Conservation (phyloP, 805 yeast species). For the Ogataea minuta region DNA sequence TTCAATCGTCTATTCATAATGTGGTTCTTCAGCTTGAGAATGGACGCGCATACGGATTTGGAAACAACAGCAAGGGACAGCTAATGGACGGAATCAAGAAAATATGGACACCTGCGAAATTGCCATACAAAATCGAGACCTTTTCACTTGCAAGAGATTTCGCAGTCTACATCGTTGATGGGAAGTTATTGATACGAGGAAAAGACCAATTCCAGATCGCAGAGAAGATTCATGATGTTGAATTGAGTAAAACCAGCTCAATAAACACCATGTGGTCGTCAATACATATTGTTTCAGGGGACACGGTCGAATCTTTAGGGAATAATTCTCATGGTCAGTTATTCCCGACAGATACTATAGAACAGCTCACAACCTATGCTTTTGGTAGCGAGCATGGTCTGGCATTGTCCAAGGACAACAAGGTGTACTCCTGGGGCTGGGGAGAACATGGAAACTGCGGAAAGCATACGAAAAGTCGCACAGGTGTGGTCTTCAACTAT, state of each 20-base stretch:
- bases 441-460: conserved; percentile 99
- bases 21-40: conserved; percentile 38
- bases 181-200: conserved; percentile 27
- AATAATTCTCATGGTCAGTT: conserved; percentile 77
- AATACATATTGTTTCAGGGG: conserved; percentile 44
- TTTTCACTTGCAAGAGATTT: conserved; percentile 58
- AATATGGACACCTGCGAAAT: conserved; percentile 24
- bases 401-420: conserved; percentile 29
- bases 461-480: conserved; percentile 17
- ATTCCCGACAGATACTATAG: conserved; percentile 23
- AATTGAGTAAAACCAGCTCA: conserved; percentile 12
- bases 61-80: conserved; percentile 64
- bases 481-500: conserved; percentile 37
- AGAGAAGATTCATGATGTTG: conserved; percentile 1
- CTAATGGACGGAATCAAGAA: conserved; percentile 32
- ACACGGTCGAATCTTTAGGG: conserved; percentile 52
- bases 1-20: conserved; percentile 46
- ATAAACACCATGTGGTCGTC: conserved; percentile 78
- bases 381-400: conserved; percentile 91
- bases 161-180: conserved; percentile 37
- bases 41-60: conserved; percentile 62
- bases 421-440: conserved; percentile 91
- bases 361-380: conserved; percentile 28
- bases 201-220: conserved; percentile 32
- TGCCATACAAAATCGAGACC: conserved; percentile 16